Conservation (phyloP, 176 grass and related monocot genomes). For the Rhipidocladum racemiflorum region DNA sequence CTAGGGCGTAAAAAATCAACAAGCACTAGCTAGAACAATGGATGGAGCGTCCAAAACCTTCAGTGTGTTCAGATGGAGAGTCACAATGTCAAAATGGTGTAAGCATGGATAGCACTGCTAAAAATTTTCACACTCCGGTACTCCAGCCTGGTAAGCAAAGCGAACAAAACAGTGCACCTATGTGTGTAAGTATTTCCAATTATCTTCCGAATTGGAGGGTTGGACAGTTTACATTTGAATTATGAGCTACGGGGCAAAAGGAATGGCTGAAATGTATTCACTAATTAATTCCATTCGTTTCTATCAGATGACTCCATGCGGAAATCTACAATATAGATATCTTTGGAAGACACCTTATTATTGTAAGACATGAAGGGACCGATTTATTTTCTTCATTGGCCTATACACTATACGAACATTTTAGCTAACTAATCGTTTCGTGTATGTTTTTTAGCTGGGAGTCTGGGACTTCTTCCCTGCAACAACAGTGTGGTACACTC, state of each 20-base stretch:
- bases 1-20: neutral
- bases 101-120: neutral
- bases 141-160: neutral
- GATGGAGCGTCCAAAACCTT: neutral
- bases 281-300: neutral
- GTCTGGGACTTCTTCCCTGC: constrained; percentile 6
- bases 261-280: neutral
- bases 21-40: neutral
- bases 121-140: neutral
- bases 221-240: neutral
- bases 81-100: neutral
- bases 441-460: constrained; percentile 20
- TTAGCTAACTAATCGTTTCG: constrained; percentile 21
- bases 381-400: constrained; percentile 33
- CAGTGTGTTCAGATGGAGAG: neutral
- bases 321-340: neutral
- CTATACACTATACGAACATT: constrained; percentile 32
- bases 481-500: neutral
- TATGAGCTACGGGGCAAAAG: neutral
- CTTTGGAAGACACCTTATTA: constrained; percentile 3
- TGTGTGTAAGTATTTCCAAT: neutral
- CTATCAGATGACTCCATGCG: neutral
- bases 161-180: neutral
- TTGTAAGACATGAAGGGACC: constrained; percentile 2
- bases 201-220: neutral